Evolutionary conservation across 2,329 filamentous ascomycete genomes (phyloP).

Genomic region (Penicillium sp.): DNA sequence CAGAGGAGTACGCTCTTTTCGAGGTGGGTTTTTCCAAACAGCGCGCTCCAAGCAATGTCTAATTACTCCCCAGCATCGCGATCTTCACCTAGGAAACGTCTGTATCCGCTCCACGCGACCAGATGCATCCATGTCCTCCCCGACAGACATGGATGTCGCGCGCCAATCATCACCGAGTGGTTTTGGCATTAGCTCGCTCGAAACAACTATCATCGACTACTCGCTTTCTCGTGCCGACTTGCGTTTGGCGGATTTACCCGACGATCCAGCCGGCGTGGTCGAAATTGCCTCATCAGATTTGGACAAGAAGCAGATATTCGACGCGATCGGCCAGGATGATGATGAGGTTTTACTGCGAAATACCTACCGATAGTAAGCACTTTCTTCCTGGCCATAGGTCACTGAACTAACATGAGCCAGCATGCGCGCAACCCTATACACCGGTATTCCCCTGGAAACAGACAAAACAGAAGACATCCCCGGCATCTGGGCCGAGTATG

Average conservation of each 20-base stretch:
- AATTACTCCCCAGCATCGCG: conserved; percentile 47
- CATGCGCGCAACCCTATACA: conserved; percentile 41
- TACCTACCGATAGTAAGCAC: conserved; percentile 39
- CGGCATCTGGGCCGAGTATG: conserved; percentile 50
- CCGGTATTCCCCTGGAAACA: conserved; percentile 40
- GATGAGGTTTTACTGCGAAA: conserved; percentile 38
- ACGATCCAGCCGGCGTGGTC: conserved; percentile 20
- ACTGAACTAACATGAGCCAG: conserved; percentile 17
- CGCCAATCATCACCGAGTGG: conserved; percentile 34
- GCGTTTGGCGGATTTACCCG: conserved; percentile 18
- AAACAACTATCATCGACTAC: conserved; percentile 63
- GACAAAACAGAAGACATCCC: conserved; percentile 32
- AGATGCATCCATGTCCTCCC: conserved; percentile 30
- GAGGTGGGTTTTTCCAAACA: conserved; percentile 39
- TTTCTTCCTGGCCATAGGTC: background rate
- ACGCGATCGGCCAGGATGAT: conserved; percentile 39
- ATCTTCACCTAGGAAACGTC: conserved; percentile 62
- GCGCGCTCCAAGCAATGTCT: background rate
- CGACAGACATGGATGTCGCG: conserved; percentile 28
- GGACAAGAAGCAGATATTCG: conserved; percentile 42
- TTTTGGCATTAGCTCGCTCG: conserved; percentile 51
- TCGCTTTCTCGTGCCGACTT: conserved; percentile 59
- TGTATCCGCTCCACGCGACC: conserved; percentile 46
- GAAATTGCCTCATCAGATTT: conserved; percentile 39
- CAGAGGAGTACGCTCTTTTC: conserved; percentile 55